phyloP scores from a whole-genome alignment of 257 asterid species.

The Mitragyna speciosa region DNA sequence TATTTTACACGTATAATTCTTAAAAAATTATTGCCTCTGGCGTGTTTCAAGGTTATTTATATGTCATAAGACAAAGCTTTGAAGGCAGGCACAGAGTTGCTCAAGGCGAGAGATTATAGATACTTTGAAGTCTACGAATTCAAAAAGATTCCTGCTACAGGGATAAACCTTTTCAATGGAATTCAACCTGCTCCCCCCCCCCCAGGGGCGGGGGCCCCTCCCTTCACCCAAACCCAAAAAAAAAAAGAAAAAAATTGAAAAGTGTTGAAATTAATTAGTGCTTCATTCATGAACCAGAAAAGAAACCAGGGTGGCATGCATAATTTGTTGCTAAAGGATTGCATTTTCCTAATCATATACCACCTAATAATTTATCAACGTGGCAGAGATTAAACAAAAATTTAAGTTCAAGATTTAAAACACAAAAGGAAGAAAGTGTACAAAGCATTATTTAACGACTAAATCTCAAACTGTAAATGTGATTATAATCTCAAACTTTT shows the following conservation, averaged over 20 bases:
- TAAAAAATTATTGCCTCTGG: neutral
- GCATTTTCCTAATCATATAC: neutral
- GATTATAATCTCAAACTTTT: neutral
- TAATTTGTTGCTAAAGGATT: neutral
- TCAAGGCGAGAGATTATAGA: neutral
- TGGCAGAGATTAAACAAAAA: neutral
- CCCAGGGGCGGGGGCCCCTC: no score
- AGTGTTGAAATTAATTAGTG: neutral
- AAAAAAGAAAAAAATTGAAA: no score
- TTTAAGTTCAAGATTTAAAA: neutral
- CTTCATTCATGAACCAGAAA: constrained; percentile 5
- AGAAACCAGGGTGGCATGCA: neutral
- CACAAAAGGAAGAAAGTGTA: neutral
- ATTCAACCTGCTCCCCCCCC: no score
- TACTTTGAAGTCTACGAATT: no score
- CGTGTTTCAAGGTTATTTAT: neutral
- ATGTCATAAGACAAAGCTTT: neutral
- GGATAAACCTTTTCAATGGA: neutral
- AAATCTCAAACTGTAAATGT: neutral
- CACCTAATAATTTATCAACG: neutral
- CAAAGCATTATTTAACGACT: neutral
- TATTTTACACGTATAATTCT: no score
- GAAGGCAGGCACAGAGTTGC: neutral
- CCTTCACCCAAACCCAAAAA: no score
- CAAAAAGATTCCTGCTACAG: neutral